These are phyloP conservation scores for Orbilia javanica DNA, from an alignment of 2,329 filamentous ascomycete genomes.

Conservation along the genomic window DNA sequence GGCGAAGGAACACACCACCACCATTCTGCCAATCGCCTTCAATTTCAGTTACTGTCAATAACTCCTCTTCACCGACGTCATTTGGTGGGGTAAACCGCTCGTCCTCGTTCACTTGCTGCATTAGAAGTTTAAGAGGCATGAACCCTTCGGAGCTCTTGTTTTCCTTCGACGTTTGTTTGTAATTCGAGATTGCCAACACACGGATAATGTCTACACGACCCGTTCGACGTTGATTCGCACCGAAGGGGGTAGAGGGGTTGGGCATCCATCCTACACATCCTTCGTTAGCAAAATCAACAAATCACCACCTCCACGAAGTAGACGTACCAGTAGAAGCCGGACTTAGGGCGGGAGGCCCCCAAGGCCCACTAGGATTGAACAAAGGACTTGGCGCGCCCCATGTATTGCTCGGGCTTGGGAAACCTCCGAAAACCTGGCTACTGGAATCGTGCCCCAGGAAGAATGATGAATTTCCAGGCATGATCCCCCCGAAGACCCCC, in stretches of 20 bases:
- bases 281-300: slow-evolving; percentile 52
- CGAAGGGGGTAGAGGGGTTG: slow-evolving; percentile 64
- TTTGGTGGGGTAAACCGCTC: slow-evolving; percentile 68
- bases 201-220: slow-evolving; percentile 62
- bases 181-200: slow-evolving; percentile 21
- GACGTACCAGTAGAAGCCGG: slow-evolving; percentile 48
- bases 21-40: slow-evolving; percentile 88
- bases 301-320: slow-evolving; percentile 17
- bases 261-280: slow-evolving; percentile 59
- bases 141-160: slow-evolving; percentile 71
- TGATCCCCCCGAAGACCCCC: slow-evolving; percentile 65
- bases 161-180: slow-evolving; percentile 64
- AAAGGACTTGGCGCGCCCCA: slow-evolving; percentile 24
- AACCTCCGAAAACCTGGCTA: slow-evolving; percentile 66
- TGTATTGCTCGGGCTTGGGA: slow-evolving; percentile 66
- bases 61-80: slow-evolving; percentile 73
- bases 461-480: slow-evolving; percentile 22
- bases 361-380: slow-evolving; percentile 36
- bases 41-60: slow-evolving; percentile 88
- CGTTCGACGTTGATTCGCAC: slow-evolving; percentile 74
- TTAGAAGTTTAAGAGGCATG: slow-evolving; percentile 75
- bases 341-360: slow-evolving; percentile 59
- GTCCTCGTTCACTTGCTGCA: slow-evolving; percentile 75
- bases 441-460: slow-evolving; percentile 65
- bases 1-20: slow-evolving; percentile 85